A percentile compares a stretch with the other conserved stretches of the same genome.
Conservation (phyloP, 2,329 filamentous ascomycete species). For the Fusarium brevicatenulatum region DNA sequence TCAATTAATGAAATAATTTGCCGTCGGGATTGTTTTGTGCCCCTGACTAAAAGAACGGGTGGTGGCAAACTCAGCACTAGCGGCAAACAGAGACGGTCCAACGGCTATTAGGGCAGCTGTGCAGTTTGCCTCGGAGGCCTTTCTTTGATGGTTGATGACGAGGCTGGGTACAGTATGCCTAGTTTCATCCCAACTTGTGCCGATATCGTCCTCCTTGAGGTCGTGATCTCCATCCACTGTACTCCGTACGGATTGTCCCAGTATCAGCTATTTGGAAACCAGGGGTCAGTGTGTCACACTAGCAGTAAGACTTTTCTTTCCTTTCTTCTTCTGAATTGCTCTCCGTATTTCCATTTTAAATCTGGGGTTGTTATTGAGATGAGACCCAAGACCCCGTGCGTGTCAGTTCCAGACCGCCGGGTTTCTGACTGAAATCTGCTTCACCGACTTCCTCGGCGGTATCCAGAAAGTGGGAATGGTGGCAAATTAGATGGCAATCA, state of each 20-base stretch:
- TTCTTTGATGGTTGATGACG: conserved; percentile 11
- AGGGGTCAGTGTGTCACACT: conserved; percentile 20
- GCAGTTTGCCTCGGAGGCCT: neutral
- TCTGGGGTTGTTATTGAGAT: conserved; percentile 34
- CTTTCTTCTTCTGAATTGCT: conserved; percentile 25
- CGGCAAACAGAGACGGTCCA: conserved; percentile 35
- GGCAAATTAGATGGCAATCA: conserved; percentile 32
- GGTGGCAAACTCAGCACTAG: conserved; percentile 43
- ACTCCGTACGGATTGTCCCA: too few relatives aligned
- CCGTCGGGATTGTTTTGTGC: conserved; percentile 13
- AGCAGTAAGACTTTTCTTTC: conserved; percentile 18
- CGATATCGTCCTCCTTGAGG: neutral
- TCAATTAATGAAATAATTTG: conserved; percentile 3
- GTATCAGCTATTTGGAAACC: neutral
- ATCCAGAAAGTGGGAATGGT: conserved; percentile 29
- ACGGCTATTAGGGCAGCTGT: conserved; percentile 36
- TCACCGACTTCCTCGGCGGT: conserved; percentile 38
- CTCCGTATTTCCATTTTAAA: conserved; percentile 32
- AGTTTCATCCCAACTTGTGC: conserved; percentile 11
- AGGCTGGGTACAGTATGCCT: conserved; percentile 12
- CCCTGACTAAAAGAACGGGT: conserved; percentile 43
- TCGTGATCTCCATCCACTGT: neutral
- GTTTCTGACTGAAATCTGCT: conserved; percentile 26
- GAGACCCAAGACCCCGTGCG: conserved; percentile 17
- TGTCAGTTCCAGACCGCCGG: conserved; percentile 38